Percentiles rank a stretch among this genome's conserved stretches.
Conservation (phyloP, 1,284 basidiomycete genomes). For the Porphyrellus sp. region DNA sequence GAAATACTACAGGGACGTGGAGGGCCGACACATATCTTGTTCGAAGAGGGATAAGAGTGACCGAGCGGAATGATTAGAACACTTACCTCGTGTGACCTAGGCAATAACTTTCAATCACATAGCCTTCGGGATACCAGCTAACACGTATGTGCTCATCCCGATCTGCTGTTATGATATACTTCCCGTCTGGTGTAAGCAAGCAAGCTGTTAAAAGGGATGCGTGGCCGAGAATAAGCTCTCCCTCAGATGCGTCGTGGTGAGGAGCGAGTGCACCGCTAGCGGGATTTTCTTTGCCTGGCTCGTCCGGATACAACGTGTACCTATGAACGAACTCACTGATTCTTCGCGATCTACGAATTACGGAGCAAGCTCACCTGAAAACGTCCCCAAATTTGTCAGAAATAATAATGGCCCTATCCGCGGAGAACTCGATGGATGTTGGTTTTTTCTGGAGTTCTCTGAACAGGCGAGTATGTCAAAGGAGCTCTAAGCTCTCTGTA, state of each 20-base stretch:
- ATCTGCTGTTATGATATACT: slow-evolving; percentile 81
- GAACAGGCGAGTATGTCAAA: slow-evolving; percentile 17
- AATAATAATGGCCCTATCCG: slow-evolving; percentile 58
- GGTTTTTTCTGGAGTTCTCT: slow-evolving; percentile 79
- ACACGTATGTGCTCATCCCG: slow-evolving; percentile 91
- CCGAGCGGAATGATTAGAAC: neutral
- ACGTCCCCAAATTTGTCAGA: slow-evolving; percentile 89
- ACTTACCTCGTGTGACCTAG: slow-evolving; percentile 78
- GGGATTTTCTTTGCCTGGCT: slow-evolving; percentile 24
- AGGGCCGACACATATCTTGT: slow-evolving; percentile 79
- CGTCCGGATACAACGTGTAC: slow-evolving; percentile 44
- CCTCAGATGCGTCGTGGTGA: slow-evolving; percentile 71
- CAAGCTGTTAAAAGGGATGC: slow-evolving; percentile 79
- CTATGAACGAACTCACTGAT: slow-evolving; percentile 33
- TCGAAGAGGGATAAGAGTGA: slow-evolving; percentile 4
- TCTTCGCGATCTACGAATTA: neutral
- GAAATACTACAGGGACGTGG: slow-evolving; percentile 57
- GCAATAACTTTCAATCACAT: slow-evolving; percentile 80
- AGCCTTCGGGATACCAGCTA: slow-evolving; percentile 84
- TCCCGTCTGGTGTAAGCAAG: slow-evolving; percentile 63
- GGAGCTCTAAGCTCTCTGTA: too few species aligned
- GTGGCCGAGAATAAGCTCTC: slow-evolving; percentile 79
- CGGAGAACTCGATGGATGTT: slow-evolving; percentile 60
- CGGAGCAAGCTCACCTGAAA: slow-evolving; percentile 52
- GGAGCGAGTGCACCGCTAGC: slow-evolving; percentile 47